Base-by-base conservation (phyloP, 2,329 filamentous ascomycete species). In the Penicillium crustosum region DNA sequence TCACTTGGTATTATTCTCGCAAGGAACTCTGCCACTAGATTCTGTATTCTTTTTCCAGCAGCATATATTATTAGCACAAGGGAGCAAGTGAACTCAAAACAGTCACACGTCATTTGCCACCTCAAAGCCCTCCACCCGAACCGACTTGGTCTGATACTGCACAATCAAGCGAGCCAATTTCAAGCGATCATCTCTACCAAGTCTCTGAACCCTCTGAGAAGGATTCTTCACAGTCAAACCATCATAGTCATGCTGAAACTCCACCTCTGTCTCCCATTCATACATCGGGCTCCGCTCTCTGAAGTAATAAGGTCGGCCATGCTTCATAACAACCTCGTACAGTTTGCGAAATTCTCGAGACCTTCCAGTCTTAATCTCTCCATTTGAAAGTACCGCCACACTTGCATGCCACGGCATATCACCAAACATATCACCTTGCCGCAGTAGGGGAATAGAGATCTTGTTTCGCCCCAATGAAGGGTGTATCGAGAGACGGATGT, bases 391-490 rank as follows among this genome's bases (percentile, higher is more conserved):
- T 9, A 57, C 55, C 6, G 43, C 49, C 12, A 57, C 33, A 48
- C 55, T 57, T 33, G 55, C 42, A 41, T 57, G 55, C 55, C 55
- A 57, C 2, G 55, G 55, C 55, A 57, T 57, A 15, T 57, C 55
- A 15, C 55, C 55, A 43, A 57, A 57, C 7, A 35, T 21, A 2
- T 53, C 49, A n/a, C 49, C 55, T 42, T 57, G 55, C 7, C 49
- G 42, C 29, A 57, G n/a, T 0, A 57, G 35, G 13, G 55, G 55
- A 21, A 57, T 48, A 19, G 55, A 57, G 6, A 57, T 43, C 35
- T 57, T 57, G 19, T 57, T 57, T 31, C 42, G 42, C 4, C 55
- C 55, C 9, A 53, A 13, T 4, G 55, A 57, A 29, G 55, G 55
- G 33, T 57, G 55, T n/a, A 57, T 57, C 4, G 55, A 57, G 9